Evolutionary conservation across 306 rosid genomes (phyloP).

Genomic region (Spatholobus suberectus): DNA sequence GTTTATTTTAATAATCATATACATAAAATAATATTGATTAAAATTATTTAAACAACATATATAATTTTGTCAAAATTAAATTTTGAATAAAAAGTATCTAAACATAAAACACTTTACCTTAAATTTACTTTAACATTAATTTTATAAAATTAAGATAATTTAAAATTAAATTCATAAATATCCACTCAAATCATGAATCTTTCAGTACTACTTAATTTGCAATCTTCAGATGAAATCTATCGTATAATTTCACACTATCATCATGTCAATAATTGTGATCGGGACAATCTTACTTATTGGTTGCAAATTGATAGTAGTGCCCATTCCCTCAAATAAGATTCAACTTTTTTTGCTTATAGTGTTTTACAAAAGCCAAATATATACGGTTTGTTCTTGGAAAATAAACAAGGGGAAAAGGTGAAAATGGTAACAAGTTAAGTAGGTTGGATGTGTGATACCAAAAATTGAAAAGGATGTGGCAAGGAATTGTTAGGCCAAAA

Average conservation of each 20-base stretch:
- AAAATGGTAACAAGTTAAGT: constrained; percentile 29
- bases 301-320: no score
- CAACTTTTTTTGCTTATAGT: neutral
- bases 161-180: neutral
- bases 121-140: neutral
- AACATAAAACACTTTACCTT: neutral
- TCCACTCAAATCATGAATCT: neutral
- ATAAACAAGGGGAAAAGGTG: constrained; percentile 6
- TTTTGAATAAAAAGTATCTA: neutral
- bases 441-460: constrained; percentile 4
- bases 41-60: neutral
- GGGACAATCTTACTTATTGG: no score
- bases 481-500: constrained; percentile 22
- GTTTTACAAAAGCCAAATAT: neutral
- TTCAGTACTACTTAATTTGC: neutral
- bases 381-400: neutral
- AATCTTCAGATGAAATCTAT: neutral
- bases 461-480: constrained; percentile 40
- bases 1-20: neutral
- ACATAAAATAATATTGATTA: neutral
- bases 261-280: neutral
- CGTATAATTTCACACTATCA: neutral
- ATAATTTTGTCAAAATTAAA: neutral
- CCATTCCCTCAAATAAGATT: neutral
- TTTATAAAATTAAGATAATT: neutral